Evolutionary conservation across 176 grass and related monocot genomes (phyloP).

Genomic region (Otatea glauca): DNA sequence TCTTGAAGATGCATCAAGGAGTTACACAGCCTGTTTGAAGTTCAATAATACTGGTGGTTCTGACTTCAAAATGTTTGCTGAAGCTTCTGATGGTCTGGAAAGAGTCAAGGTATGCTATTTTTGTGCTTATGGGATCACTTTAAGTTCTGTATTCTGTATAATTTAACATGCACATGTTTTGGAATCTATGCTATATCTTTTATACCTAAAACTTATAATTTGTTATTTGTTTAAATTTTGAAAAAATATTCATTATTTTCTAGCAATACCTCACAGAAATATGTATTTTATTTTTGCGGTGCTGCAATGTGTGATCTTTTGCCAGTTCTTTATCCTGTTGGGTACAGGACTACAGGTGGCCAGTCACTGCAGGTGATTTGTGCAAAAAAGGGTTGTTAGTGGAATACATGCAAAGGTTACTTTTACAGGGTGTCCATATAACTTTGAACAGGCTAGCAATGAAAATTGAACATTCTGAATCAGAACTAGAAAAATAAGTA

Average conservation of each 20-base stretch:
- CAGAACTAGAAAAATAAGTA: not conserved
- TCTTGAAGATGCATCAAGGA: constrained; percentile 76
- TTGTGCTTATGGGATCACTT: constrained; percentile 28
- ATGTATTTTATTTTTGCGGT: not conserved
- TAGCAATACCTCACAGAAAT: constrained; percentile 5
- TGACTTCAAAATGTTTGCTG: constrained; percentile 63
- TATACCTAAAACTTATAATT: not conserved
- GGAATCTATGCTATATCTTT: not conserved
- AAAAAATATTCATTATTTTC: constrained; percentile 17
- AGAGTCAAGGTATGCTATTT: constrained; percentile 70
- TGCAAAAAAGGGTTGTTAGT: not conserved
- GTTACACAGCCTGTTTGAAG: constrained; percentile 70
- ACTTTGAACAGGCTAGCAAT: not conserved
- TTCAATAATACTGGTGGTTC: constrained; percentile 44
- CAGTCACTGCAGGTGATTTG: not conserved
- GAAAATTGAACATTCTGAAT: not conserved
- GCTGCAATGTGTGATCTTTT: not conserved
- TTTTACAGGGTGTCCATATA: constrained; percentile 18
- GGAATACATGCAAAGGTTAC: not conserved
- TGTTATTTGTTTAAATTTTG: constrained; percentile 7
- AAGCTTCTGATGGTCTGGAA: constrained; percentile 84
- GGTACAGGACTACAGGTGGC: not conserved
- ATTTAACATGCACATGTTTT: constrained; percentile 28
- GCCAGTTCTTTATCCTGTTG: not conserved
- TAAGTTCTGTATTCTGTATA: constrained; percentile 22